phyloP scores from a whole-genome alignment of 768 basidiomycete species.

The Peribolospora baueri region DNA sequence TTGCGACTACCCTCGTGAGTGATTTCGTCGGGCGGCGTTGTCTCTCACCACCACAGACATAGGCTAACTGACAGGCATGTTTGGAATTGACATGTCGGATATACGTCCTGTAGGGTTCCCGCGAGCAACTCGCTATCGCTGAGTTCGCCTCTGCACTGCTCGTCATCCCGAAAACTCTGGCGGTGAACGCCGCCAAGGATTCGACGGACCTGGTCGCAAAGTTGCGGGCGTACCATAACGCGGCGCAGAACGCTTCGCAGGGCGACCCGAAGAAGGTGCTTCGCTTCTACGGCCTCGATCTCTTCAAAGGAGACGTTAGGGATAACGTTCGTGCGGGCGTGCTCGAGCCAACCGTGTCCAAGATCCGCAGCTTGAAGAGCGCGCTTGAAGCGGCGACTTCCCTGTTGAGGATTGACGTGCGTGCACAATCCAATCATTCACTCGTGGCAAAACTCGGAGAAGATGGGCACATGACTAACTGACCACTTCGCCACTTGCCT shows the following conservation, averaged over 20 bases:
- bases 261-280: conserved; percentile 79
- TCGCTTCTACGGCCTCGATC: conserved; percentile 78
- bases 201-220: conserved; percentile 94
- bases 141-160: conserved; percentile 84
- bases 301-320: conserved; percentile 77
- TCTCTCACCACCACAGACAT: not conserved
- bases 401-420: conserved; percentile 65
- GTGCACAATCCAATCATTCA: not conserved
- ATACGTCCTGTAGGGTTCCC: conserved; percentile 44
- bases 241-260: conserved; percentile 70
- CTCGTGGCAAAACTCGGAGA: too few species aligned
- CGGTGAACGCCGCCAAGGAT: conserved; percentile 95
- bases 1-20: conserved; percentile 83
- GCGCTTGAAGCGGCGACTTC: conserved; percentile 93
- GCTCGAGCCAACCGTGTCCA: conserved; percentile 87
- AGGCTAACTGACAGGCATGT: not conserved
- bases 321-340: conserved; percentile 87
- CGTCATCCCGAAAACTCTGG: conserved; percentile 84
- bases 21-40: not conserved
- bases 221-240: conserved; percentile 85
- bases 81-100: not conserved
- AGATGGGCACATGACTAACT: too few species aligned
- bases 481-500: conserved; percentile 11
- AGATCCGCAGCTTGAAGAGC: conserved; percentile 88
- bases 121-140: conserved; percentile 96